Evolutionary conservation across 1,284 basidiomycete species (phyloP), one percentile per base, ranked within the genome.

Genomic region (Cutaneotrichosporon spelunceum): DNA sequence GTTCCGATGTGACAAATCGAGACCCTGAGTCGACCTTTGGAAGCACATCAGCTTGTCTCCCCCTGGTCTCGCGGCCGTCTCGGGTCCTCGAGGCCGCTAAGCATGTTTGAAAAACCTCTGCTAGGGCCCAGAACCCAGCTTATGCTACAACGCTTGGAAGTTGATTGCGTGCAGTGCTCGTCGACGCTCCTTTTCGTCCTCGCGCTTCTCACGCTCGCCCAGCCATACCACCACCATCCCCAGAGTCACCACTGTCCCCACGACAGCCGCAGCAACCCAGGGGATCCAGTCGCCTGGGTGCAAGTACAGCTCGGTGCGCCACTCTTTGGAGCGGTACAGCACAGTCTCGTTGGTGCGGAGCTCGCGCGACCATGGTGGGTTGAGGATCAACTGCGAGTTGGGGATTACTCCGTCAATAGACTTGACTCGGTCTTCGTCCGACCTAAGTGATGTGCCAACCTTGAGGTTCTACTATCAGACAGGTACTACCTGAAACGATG

Each of bases 281-380:
- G 93, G 92, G 66, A 98, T 92, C 94, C 95, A 99, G 69, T 94
- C 90, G 16, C 94, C 95, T 1, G 95, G 95, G 50, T 93, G 83
- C 69, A 99, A 79, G 75, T 92, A 99, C 62, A 99, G 80, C 81
- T 97, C 90, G 61, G 87, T 85, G 68, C 86, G 89, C 96, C 96
- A 99, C 36, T 80, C 80, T 26, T 82, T 67, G 19, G 70, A 69
- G 10, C 71, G 60, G 23, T 56, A 55, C 54, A 61, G 62, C 44
- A 74, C 71, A 0, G 68, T 67, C 44, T 62, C 55, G 33, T 36
- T 54, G 49, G 45, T 2, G 58, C 56, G 27, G 56, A 7, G 23
- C n/a, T 26, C 33, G 16, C 34, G 33, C 8, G 53, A 58, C 34
- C 70, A 72, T 13, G 89, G 89, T 0, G 94, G 94, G 48, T 90